Evolutionary conservation across 495 filamentous ascomycete species (phyloP), one percentile per base, ranked within the genome.

Genomic region (Evansstolkia leycettana): DNA sequence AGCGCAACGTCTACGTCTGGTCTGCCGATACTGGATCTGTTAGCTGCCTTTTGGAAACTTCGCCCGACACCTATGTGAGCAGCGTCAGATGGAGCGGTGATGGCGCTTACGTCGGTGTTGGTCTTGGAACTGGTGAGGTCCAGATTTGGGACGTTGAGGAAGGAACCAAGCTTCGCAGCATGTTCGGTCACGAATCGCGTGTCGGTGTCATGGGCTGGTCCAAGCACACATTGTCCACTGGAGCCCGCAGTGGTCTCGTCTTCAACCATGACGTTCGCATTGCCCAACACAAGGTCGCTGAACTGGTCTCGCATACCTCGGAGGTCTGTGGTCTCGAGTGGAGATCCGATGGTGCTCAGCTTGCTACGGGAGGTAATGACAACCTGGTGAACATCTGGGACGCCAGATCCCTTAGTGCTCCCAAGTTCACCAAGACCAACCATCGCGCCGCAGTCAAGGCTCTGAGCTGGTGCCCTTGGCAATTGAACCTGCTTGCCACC

Each of bases 71-170:
- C 13, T 99, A 99, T 50, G 77, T 99, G 45, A 88, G 87, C 67
- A 93, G 84, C 42, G 90, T 99, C 41, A 94, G 94, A 59, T 99
- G 92, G 90, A 95, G 89, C 44, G 83, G 81, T 30, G 90, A 99
- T 47, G 92, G 90, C 28, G 88, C 90, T 4, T 95, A 96, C 52
- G 87, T 99, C 34, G 80, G 87, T 39, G 88, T 96, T 44, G 90
- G 90, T 30, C 78, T 99, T 38, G 88, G 86, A 43, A 82, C 85
- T 9, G 90, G 90, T 41, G 90, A 99, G 51, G 84, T 96, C 27
- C 90, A 99, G 60, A 99, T 99, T 55, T 99, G 90, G 90, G 90
- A 99, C 46, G 90, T 95, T 15, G 84, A 94, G 44, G 90, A 99
- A 49, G 78, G 82, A 19, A 78, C 74, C 46, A 95, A 95, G 72